A percentile compares a stretch with the other conserved stretches of the same genome.
Evolutionary conservation across 108 stramenopile genomes (phyloP).

Genomic region (Cyclotella choctawhatcheeana): DNA sequence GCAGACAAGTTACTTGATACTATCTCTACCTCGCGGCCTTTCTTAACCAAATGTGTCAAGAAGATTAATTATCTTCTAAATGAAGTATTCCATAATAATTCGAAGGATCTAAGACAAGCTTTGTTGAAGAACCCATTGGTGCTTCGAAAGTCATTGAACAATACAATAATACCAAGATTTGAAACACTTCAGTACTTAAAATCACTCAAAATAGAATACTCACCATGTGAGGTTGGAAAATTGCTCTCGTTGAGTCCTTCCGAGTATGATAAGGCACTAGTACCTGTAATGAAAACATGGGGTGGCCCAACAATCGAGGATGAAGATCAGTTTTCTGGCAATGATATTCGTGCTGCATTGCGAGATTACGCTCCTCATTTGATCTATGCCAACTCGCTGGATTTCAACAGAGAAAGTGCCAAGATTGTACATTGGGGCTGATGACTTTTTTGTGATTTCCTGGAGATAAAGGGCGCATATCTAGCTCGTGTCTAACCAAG

Average conservation of each 20-base stretch:
- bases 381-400: slow-evolving; percentile 22
- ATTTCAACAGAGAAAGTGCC: slow-evolving; percentile 34
- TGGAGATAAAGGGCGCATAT: neutral
- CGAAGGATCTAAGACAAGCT: slow-evolving; percentile 19
- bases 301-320: neutral
- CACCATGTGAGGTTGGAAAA: slow-evolving; percentile 17
- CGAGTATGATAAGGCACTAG: slow-evolving; percentile 23
- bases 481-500: neutral
- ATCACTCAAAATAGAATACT: slow-evolving; percentile 29
- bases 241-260: slow-evolving; percentile 17
- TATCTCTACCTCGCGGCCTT: neutral
- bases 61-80: slow-evolving; percentile 40
- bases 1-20: slow-evolving; percentile 16
- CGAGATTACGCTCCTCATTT: slow-evolving; percentile 16
- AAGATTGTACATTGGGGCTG: slow-evolving; percentile 34
- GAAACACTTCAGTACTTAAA: slow-evolving; percentile 17
- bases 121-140: slow-evolving; percentile 19
- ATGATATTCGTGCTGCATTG: slow-evolving; percentile 14
- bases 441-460: neutral
- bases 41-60: neutral
- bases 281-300: slow-evolving; percentile 30
- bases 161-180: slow-evolving; percentile 21
- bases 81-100: slow-evolving; percentile 22
- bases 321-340: neutral
- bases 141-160: slow-evolving; percentile 22